These are phyloP conservation scores for Chalciporus sp. DNA, from an alignment of 1,284 basidiomycete species.

Conservation along the genomic window DNA sequence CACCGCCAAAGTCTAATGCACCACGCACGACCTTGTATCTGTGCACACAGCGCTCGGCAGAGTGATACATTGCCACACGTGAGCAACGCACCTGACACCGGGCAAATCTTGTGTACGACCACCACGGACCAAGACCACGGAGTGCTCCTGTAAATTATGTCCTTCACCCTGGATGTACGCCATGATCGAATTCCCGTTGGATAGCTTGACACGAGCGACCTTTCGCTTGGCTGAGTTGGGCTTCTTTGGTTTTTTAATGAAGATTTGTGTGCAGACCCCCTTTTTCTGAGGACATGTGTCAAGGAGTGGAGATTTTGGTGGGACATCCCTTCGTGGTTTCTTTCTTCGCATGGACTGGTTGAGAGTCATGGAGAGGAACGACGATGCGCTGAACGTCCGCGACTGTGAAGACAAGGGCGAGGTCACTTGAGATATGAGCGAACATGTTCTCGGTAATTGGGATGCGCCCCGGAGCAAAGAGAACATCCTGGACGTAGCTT, in stretches of 20 bases:
- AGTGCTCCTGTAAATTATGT: constrained; percentile 98
- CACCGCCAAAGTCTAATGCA: constrained; percentile 89
- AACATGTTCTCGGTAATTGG: constrained; percentile 22
- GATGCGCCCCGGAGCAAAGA: constrained; percentile 21
- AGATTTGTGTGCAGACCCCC: constrained; percentile 85
- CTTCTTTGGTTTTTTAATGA: constrained; percentile 92
- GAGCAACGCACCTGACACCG: constrained; percentile 79
- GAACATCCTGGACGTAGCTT: constrained; percentile 19
- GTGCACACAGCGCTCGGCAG: constrained; percentile 9
- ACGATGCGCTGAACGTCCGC: constrained; percentile 69
- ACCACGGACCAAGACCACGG: constrained; percentile 91
- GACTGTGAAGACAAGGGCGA: constrained; percentile 27
- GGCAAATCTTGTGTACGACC: constrained; percentile 97
- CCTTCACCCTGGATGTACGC: constrained; percentile 98
- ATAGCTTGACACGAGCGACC: constrained; percentile 92
- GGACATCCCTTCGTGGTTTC: constrained; percentile 48
- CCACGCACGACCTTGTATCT: constrained; percentile 97
- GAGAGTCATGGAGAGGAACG: constrained; percentile 64
- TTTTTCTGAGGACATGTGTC: constrained; percentile 83
- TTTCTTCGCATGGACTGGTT: constrained; percentile 80
- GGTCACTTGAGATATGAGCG: constrained; percentile 18
- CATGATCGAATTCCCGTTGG: constrained; percentile 87
- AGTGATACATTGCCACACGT: neutral
- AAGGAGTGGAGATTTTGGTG: constrained; percentile 78
- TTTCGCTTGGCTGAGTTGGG: constrained; percentile 99